phyloP scores from a whole-genome alignment of 2,329 filamentous ascomycete genomes.

The Botrytis byssoidea region DNA sequence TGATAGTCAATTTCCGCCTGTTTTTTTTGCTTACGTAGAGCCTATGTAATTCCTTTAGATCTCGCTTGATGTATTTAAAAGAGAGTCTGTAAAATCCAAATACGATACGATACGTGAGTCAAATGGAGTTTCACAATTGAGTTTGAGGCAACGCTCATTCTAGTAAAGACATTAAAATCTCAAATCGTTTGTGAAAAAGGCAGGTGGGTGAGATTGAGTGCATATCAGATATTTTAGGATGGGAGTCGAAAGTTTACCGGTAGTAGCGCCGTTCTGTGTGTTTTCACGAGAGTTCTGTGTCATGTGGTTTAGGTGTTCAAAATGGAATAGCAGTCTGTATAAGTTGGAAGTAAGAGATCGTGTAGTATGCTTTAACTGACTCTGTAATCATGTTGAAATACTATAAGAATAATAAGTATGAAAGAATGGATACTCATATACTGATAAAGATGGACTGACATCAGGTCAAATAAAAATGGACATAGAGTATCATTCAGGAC shows the following conservation, averaged over 20 bases:
- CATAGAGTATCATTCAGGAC: neutral
- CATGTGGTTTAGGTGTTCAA: neutral
- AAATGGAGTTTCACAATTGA: neutral
- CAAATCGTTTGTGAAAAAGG: neutral
- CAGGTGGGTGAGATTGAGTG: neutral
- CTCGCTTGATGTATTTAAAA: neutral
- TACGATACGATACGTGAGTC: neutral
- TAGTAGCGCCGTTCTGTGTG: neutral
- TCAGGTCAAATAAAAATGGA: neutral
- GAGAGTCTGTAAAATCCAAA: neutral
- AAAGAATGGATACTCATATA: neutral
- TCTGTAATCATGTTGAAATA: neutral
- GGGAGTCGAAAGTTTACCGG: neutral
- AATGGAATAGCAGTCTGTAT: neutral
- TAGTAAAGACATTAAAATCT: neutral
- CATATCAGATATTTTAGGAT: neutral
- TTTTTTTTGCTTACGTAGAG: no score
- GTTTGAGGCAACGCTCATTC: neutral
- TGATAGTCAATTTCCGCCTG: no score
- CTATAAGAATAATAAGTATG: neutral
- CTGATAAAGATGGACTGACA: neutral
- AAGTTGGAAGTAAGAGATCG: neutral
- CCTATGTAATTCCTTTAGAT: neutral
- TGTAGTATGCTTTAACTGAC: fast-evolving
- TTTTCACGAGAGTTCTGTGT: neutral